Percentiles rank a stretch among this genome's conserved stretches.
Evolutionary conservation across 2,329 filamentous ascomycete genomes (phyloP).

Genomic region (Sordariomycetes sp.): DNA sequence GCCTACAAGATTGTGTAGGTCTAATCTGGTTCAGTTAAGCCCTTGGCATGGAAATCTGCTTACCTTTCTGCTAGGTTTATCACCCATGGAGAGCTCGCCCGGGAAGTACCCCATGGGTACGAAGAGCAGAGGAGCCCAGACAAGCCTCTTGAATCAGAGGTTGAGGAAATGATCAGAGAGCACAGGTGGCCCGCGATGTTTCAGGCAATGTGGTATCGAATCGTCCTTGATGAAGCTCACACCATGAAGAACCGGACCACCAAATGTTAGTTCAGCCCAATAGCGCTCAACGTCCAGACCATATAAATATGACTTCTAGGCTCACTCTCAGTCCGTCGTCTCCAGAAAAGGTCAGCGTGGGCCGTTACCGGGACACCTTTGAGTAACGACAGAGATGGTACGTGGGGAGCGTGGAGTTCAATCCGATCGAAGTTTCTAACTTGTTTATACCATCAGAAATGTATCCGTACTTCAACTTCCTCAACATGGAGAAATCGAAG

Average conservation of each 20-base stretch:
- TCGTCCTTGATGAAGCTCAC: constrained; percentile 46
- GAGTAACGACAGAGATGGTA: not conserved
- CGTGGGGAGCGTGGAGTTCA: not conserved
- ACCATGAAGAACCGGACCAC: constrained; percentile 33
- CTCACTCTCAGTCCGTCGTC: not conserved
- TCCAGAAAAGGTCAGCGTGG: not conserved
- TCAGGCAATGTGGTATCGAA: constrained; percentile 28
- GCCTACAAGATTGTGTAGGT: not conserved
- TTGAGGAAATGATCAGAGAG: not conserved
- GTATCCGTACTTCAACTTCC: constrained; percentile 19
- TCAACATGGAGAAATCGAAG: constrained; percentile 10
- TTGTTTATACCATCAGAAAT: constrained; percentile 20
- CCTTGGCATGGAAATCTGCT: not conserved
- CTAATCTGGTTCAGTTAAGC: too few relatives aligned
- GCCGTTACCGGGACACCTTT: not conserved
- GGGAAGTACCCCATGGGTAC: not conserved
- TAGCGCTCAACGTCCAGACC: too few relatives aligned
- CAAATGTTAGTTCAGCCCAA: constrained; percentile 17
- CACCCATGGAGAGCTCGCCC: not conserved
- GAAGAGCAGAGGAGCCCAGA: not conserved
- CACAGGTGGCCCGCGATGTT: constrained; percentile 5
- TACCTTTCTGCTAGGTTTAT: not conserved
- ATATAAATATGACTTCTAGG: not conserved
- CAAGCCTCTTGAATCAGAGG: not conserved
- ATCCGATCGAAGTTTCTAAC: not conserved